Evolutionary conservation across 139 green algal genomes (phyloP), one percentile per base, ranked within the genome.

Genomic region (Tetratostichococcus sp.): DNA sequence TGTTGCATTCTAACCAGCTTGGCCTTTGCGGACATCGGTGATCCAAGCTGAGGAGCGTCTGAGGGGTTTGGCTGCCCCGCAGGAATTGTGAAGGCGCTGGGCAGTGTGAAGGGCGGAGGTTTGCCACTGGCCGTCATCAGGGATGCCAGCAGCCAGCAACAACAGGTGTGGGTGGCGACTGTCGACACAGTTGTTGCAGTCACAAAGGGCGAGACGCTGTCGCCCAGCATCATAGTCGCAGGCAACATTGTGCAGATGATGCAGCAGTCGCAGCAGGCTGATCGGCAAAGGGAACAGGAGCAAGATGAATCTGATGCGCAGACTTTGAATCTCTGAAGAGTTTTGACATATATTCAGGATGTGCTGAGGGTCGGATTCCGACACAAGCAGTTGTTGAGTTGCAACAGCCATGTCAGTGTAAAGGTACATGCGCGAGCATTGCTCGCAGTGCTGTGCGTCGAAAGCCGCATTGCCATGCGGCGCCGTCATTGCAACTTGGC

Each of bases 201-300:
- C 17, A 83, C 77, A 1, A 21, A 67, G 23, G 81, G 72, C 1
- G 68, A 79, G 34, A 31, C 35, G 11, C 73, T 93, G 72, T 90
- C 83, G 4, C 87, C 88, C 1, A 91, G 87, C 69, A 78, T 92
- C 4, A 35, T 91, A 2, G 73, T 91, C 4, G 77, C 90, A 22
- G 87, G 88, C 1, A 1, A 70, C 2, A 50, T 80, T 8, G 31
- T 28, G n/a, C 26, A 23, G 17, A 31, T 72, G 42, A 43, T 31
- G 31, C 22, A 57, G 31, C 30, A 4, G 65, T 3, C 22, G 33
- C 35, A 76, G 28, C 31, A 16, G 69, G 17, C 16, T 5, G 62
- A 16, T 35, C 26, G 62, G 6, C 62, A 68, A 26, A 68, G n/a
- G 21, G 17, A n/a, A n/a, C n/a, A n/a, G n/a, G n/a, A n/a, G n/a